A percentile compares a stretch with the other conserved stretches of the same genome.
Conservation (phyloP, 2,329 filamentous ascomycete species). For the Colletotrichum godetiae region DNA sequence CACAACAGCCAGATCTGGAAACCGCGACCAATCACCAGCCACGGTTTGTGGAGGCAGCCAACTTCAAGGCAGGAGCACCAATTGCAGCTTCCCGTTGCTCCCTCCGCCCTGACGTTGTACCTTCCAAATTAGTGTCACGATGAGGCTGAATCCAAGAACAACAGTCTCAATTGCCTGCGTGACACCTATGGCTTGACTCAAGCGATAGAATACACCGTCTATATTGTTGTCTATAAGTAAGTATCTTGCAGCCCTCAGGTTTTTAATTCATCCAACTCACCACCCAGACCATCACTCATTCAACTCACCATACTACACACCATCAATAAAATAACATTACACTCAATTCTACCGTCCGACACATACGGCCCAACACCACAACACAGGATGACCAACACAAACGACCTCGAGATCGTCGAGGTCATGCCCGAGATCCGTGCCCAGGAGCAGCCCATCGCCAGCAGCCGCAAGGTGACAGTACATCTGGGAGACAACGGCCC, state of each 20-base stretch:
- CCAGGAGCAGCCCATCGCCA: constrained; percentile 6
- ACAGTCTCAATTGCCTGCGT: not conserved
- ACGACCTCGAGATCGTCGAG: constrained; percentile 10
- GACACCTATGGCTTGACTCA: not conserved
- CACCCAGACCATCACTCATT: not conserved
- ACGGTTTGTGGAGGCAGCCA: not conserved
- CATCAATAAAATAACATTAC: no score
- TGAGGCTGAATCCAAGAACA: not conserved
- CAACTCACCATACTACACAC: not conserved
- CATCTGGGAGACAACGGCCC: not conserved
- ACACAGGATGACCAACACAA: not conserved
- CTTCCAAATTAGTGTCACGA: not conserved
- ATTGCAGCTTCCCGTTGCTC: not conserved
- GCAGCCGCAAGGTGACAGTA: constrained; percentile 27
- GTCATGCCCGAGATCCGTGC: constrained; percentile 30
- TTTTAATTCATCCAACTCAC: not conserved
- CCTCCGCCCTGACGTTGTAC: not conserved
- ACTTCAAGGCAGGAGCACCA: not conserved
- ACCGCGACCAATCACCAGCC: not conserved
- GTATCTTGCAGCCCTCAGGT: not conserved
- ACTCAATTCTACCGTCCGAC: not conserved
- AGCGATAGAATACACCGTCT: not conserved
- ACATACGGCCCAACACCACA: not conserved
- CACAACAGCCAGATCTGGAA: not conserved
- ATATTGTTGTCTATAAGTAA: not conserved